These are phyloP conservation scores for Prunus davidiana DNA, from an alignment of 306 rosid genomes.

Conservation along the genomic window DNA sequence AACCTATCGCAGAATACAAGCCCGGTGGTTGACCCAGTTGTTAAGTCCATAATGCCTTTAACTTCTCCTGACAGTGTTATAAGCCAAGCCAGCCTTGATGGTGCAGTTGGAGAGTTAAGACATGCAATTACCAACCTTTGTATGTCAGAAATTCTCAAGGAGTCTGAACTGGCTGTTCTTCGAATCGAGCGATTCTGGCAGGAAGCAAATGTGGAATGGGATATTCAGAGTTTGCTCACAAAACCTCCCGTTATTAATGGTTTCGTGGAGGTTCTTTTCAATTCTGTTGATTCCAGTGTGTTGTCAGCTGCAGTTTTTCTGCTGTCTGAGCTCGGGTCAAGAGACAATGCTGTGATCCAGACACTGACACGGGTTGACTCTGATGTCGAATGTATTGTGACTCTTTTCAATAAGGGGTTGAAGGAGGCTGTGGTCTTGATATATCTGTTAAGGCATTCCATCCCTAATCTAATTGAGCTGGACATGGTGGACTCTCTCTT, in stretches of 20 bases:
- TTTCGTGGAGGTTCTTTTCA: constrained; percentile 75
- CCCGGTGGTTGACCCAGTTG: constrained; percentile 20
- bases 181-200: constrained; percentile 67
- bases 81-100: constrained; percentile 57
- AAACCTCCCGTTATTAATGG: constrained; percentile 73
- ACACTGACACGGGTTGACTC: constrained; percentile 75
- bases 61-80: constrained; percentile 65
- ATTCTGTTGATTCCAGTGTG: constrained; percentile 64
- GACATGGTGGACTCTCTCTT: constrained; percentile 55
- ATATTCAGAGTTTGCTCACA: constrained; percentile 56
- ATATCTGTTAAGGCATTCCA: constrained; percentile 55
- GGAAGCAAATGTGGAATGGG: constrained; percentile 55
- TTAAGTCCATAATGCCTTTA: constrained; percentile 40
- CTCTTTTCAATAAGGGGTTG: constrained; percentile 73
- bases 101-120: constrained; percentile 52
- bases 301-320: constrained; percentile 73
- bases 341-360: constrained; percentile 58
- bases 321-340: constrained; percentile 69
- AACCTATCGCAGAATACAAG: constrained; percentile 35
- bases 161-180: constrained; percentile 79
- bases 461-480: constrained; percentile 43
- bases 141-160: constrained; percentile 69
- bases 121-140: constrained; percentile 61
- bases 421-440: constrained; percentile 76
- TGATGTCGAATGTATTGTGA: constrained; percentile 70